Conservation (phyloP, 192 early-diverging fungal species). For the Pilaira anomala region DNA sequence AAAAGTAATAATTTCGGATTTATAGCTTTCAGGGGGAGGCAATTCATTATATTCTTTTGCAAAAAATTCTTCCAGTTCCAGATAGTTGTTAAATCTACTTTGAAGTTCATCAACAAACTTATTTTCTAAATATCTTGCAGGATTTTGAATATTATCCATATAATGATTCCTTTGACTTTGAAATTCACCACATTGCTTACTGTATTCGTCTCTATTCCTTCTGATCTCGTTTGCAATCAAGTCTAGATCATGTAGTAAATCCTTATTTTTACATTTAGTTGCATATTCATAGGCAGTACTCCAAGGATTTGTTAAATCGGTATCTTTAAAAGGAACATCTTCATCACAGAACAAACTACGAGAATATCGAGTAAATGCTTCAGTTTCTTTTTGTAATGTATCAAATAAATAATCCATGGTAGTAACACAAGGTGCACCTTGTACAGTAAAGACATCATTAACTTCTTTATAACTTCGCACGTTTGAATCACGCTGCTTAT, state of each 20-base stretch:
- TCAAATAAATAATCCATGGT: constrained; percentile 24
- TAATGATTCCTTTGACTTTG: not conserved
- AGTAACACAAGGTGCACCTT: constrained; percentile 6
- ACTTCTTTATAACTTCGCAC: not conserved
- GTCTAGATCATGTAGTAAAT: constrained; percentile 4
- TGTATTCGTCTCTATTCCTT: not conserved
- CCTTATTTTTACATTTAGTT: not conserved
- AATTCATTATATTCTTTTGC: constrained; percentile 3
- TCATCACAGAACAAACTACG: constrained; percentile 13
- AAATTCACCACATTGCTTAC: not conserved
- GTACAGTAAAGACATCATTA: not conserved
- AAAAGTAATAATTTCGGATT: constrained; percentile 2
- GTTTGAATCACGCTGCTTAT: not conserved
- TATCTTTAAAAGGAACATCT: not conserved
- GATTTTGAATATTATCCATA: not conserved
- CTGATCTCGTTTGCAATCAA: not conserved
- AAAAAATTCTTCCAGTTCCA: constrained; percentile 17
- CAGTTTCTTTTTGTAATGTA: not conserved
- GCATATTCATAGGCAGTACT: not conserved
- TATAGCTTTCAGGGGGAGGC: not conserved
- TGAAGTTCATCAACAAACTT: not conserved
- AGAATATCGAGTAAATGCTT: constrained; percentile 9
- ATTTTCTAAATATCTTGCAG: not conserved
- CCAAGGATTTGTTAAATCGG: constrained; percentile 7
- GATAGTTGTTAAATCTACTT: not conserved